Evolutionary conservation across 768 basidiomycete genomes (phyloP).

Genomic region (Artomyces pyxidatus): DNA sequence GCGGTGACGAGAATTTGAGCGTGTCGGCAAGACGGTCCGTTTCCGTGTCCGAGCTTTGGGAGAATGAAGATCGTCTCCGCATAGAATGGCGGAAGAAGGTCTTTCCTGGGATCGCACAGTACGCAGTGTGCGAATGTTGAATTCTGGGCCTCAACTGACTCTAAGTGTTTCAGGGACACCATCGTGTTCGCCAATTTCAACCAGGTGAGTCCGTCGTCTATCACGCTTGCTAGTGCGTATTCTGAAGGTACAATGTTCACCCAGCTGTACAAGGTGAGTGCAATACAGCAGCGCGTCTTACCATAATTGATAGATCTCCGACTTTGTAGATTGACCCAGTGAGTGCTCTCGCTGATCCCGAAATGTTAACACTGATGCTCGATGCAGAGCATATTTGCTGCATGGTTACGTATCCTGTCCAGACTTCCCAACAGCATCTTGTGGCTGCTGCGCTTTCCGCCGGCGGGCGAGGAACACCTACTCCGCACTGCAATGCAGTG

Average conservation of each 20-base stretch:
- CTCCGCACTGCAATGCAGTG: slow-evolving; percentile 32
- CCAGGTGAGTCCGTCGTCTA: slow-evolving; percentile 31
- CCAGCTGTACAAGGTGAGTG: too few species aligned
- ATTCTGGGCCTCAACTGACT: not conserved
- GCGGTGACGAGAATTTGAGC: slow-evolving; percentile 21
- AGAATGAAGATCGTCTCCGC: slow-evolving; percentile 31
- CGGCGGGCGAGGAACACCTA: slow-evolving; percentile 38
- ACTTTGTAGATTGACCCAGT: too few species aligned
- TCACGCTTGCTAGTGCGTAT: too few species aligned
- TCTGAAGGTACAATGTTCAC: too few species aligned
- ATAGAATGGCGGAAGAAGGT: slow-evolving; percentile 28
- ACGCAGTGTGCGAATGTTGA: slow-evolving; percentile 9
- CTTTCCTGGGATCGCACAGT: slow-evolving; percentile 39
- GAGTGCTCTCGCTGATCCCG: too few species aligned
- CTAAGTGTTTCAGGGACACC: slow-evolving; percentile 33
- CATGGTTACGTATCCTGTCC: slow-evolving; percentile 39
- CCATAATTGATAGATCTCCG: too few species aligned
- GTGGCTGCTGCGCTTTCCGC: slow-evolving; percentile 46
- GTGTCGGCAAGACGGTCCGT: too few species aligned
- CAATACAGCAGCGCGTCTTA: too few species aligned
- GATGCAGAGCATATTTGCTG: slow-evolving; percentile 38
- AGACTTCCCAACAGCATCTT: slow-evolving; percentile 38
- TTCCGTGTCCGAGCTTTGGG: slow-evolving; percentile 29
- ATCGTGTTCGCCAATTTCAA: slow-evolving; percentile 48
- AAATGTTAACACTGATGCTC: too few species aligned